Evolutionary conservation across 768 basidiomycete species (phyloP).

Genomic region (Rhodosporidiobolus sp.): DNA sequence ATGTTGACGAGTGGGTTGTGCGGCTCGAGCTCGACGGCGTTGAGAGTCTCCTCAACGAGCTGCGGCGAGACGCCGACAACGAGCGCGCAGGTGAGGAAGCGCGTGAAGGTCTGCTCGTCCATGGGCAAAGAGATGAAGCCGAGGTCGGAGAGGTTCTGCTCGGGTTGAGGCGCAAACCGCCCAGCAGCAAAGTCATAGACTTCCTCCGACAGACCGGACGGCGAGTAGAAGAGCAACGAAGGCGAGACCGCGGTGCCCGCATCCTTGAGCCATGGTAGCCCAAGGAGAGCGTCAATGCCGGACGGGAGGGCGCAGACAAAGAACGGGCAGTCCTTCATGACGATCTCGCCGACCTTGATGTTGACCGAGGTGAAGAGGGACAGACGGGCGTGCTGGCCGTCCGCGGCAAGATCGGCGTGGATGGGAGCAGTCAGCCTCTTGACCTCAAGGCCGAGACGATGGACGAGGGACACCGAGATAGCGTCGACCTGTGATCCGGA

Average conservation of each 20-base stretch:
- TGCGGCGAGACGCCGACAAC: background rate
- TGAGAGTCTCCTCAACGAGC: background rate
- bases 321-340: background rate
- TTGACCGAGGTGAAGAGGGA: background rate
- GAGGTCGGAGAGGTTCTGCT: background rate
- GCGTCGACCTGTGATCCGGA: slow-evolving; percentile 5
- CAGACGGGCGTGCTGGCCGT: background rate
- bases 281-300: too few species aligned
- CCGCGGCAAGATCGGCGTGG: background rate
- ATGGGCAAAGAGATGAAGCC: too few species aligned
- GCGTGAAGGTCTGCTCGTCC: background rate
- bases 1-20: slow-evolving; percentile 14
- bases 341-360: background rate
- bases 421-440: background rate
- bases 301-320: slow-evolving; percentile 13
- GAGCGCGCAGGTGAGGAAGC: background rate
- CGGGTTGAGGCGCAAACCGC: background rate
- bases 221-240: background rate
- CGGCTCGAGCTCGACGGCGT: slow-evolving; percentile 10
- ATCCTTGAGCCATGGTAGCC: slow-evolving; percentile 6
- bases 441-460: background rate
- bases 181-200: background rate
- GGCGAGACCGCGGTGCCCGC: background rate
- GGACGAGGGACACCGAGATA: background rate
- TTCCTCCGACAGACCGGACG: background rate